Conservation (phyloP, 805 yeast species). For the Candida ficus region DNA sequence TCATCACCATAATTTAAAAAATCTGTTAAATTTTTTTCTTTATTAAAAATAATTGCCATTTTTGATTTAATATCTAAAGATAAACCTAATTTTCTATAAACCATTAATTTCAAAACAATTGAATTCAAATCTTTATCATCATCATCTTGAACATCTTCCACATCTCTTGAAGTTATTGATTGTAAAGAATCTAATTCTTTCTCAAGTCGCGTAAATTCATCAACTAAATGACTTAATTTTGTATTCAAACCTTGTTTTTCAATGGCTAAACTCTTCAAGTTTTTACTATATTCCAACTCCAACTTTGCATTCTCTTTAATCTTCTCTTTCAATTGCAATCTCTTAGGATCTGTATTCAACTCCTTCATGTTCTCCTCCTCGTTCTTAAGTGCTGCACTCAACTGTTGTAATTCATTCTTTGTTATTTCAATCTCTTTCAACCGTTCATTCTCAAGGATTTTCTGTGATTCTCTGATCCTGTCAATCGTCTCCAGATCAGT, state of each 20-base stretch:
- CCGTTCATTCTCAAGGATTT: slow-evolving; percentile 28
- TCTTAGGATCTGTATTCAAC: slow-evolving; percentile 25
- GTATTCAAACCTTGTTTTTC: slow-evolving; percentile 35
- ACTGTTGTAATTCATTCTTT: slow-evolving; percentile 16
- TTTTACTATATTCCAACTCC: slow-evolving; percentile 48
- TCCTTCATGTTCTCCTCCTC: slow-evolving; percentile 19
- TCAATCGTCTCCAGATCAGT: slow-evolving; percentile 44
- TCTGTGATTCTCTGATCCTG: slow-evolving; percentile 36
- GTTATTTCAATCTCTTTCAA: slow-evolving; percentile 21
- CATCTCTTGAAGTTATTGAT: slow-evolving; percentile 27
- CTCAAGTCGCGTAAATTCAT: slow-evolving; percentile 31
- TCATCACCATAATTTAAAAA: slow-evolving; percentile 44
- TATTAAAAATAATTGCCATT: slow-evolving; percentile 45
- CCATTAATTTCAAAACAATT: slow-evolving; percentile 47
- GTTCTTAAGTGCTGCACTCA: slow-evolving; percentile 14
- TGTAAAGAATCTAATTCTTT: slow-evolving; percentile 15
- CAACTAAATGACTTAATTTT: slow-evolving; percentile 33
- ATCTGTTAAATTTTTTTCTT: slow-evolving; percentile 40
- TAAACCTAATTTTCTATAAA: slow-evolving; percentile 58
- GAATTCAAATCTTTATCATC: slow-evolving; percentile 34
- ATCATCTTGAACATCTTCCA: slow-evolving; percentile 17
- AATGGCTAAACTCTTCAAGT: slow-evolving; percentile 43
- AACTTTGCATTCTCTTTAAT: slow-evolving; percentile 35
- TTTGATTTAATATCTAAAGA: slow-evolving; percentile 38
- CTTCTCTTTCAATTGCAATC: slow-evolving; percentile 27